Conservation (phyloP, 257 asterid genomes). For the Knoxia roxburghii region DNA sequence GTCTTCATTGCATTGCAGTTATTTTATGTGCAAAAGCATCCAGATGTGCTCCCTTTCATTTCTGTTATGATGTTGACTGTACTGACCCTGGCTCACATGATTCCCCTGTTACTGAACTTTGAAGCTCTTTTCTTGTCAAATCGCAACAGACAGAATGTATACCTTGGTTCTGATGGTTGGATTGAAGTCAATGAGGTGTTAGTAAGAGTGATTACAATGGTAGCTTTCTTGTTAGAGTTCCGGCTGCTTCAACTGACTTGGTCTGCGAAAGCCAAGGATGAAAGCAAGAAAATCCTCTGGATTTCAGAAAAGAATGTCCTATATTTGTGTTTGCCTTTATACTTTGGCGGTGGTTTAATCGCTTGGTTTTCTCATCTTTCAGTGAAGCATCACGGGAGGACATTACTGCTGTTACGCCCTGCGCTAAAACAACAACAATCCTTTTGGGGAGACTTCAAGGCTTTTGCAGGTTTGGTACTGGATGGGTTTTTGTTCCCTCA, state of each 20-base stretch:
- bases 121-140: constrained; percentile 64
- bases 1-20: constrained; percentile 67
- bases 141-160: constrained; percentile 43
- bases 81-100: constrained; percentile 69
- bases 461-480: constrained; percentile 59
- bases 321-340: constrained; percentile 59
- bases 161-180: constrained; percentile 70
- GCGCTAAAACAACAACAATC: constrained; percentile 22
- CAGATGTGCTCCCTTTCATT: constrained; percentile 50
- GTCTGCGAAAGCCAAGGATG: constrained; percentile 59
- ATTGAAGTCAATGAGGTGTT: constrained; percentile 79
- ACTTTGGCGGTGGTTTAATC: constrained; percentile 56
- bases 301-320: constrained; percentile 65
- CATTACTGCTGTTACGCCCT: constrained; percentile 12
- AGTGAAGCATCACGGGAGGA: constrained; percentile 30
- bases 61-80: constrained; percentile 60
- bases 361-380: constrained; percentile 58
- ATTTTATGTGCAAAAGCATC: constrained; percentile 52
- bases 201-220: constrained; percentile 79
- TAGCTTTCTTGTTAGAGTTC: constrained; percentile 78
- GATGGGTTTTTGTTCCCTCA: constrained; percentile 89
- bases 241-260: constrained; percentile 76
- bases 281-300: constrained; percentile 41
- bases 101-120: constrained; percentile 73
- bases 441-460: constrained; percentile 65